Percentiles rank a stretch among this genome's conserved stretches.
Evolutionary conservation across 352 stramenopile genomes (phyloP).

Genomic region (Blastocystis sp.): DNA sequence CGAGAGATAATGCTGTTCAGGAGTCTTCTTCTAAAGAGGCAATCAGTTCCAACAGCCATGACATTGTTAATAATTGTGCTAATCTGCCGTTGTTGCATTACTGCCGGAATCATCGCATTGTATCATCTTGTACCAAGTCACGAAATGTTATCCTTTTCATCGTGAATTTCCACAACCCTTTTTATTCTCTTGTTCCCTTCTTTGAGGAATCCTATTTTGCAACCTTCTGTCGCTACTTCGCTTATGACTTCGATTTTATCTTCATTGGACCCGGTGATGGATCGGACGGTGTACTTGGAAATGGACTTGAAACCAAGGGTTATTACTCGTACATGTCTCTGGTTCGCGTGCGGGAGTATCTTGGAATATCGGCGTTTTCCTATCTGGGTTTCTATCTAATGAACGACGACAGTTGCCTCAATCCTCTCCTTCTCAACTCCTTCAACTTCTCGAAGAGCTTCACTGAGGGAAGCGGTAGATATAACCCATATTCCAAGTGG

Average conservation of each 20-base stretch:
- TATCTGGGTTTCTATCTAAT: not conserved
- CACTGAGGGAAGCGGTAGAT: not conserved
- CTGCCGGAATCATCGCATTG: no score
- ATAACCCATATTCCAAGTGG: not conserved
- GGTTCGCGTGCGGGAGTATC: not conserved
- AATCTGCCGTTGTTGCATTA: no score
- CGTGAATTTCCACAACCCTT: not conserved
- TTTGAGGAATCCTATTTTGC: not conserved
- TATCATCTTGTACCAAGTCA: no score
- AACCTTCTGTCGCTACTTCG: not conserved
- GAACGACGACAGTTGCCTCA: not conserved
- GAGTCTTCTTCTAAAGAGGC: no score
- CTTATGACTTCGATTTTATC: not conserved
- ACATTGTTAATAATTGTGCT: no score
- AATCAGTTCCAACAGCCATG: no score
- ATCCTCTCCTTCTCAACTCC: not conserved
- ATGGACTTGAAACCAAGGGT: not conserved
- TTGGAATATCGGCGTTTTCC: no score
- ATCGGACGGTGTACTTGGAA: not conserved
- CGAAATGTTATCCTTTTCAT: not conserved
- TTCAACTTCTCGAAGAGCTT: not conserved
- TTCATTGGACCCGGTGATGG: not conserved
- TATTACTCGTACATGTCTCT: not conserved
- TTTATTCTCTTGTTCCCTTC: not conserved
- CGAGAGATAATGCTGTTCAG: no score